These are phyloP conservation scores for Blastobotrys ciferrii DNA, from an alignment of 1,139 yeast genomes.

Conservation along the genomic window DNA sequence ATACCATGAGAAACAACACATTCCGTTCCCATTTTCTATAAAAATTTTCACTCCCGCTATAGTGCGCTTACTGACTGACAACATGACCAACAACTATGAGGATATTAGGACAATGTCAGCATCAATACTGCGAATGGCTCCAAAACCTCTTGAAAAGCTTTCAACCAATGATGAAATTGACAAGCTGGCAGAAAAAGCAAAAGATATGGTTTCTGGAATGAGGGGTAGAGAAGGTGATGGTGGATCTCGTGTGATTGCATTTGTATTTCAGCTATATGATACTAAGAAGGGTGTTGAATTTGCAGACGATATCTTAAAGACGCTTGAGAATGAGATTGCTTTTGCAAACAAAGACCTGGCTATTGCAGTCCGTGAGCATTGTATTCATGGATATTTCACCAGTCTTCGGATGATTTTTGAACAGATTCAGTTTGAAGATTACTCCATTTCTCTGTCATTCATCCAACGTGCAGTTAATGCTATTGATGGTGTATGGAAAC, in stretches of 20 bases:
- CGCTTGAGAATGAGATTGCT: conserved; percentile 34
- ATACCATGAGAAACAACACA: conserved; percentile 42
- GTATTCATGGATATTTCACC: conserved; percentile 66
- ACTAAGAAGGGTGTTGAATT: conserved; percentile 29
- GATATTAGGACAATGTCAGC: conserved; percentile 63
- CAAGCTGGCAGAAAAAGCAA: conserved; percentile 40
- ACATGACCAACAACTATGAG: conserved; percentile 67
- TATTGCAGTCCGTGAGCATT: conserved; percentile 45
- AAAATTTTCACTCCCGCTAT: conserved; percentile 43
- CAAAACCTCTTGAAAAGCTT: conserved; percentile 36
- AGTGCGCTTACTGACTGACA: conserved; percentile 53
- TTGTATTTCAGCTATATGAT: conserved; percentile 38
- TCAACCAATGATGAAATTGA: conserved; percentile 30
- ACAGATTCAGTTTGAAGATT: conserved; percentile 20
- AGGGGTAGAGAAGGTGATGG: conserved; percentile 78
- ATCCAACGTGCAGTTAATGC: conserved; percentile 30
- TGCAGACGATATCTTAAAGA: conserved; percentile 37
- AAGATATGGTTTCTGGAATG: conserved; percentile 49
- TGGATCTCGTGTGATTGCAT: conserved; percentile 66
- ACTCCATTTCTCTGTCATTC: conserved; percentile 8
- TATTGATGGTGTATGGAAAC: conserved; percentile 50
- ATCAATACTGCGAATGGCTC: conserved; percentile 49
- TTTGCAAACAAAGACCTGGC: conserved; percentile 34
- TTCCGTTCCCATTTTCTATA: conserved; percentile 46
- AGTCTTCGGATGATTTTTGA: conserved; percentile 53